Conservation (phyloP, 352 stramenopile genomes). For the Phytophthora uliginosa region DNA sequence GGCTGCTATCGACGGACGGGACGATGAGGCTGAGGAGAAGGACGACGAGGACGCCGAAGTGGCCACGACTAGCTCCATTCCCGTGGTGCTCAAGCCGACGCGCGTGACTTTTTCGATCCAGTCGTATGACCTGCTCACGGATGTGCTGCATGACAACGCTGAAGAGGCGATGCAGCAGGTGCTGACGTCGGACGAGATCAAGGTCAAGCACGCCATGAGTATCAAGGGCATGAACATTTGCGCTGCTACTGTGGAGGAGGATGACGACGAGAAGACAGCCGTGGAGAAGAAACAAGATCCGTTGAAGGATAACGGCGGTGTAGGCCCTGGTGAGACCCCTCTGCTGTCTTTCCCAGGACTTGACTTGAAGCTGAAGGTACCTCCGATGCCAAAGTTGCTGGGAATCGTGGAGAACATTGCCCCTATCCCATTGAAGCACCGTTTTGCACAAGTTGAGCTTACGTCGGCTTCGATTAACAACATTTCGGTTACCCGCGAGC, state of each 20-base stretch:
- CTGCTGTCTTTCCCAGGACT: conserved; percentile 54
- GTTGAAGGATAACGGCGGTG: conserved; percentile 35
- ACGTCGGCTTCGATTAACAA: conserved; percentile 45
- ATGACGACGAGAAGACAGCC: conserved; percentile 17
- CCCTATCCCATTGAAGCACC: conserved; percentile 58
- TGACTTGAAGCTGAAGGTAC: conserved; percentile 59
- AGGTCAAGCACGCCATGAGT: conserved; percentile 55
- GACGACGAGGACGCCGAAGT: conserved; percentile 30
- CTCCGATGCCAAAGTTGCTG: conserved; percentile 64
- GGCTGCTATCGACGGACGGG: conserved; percentile 36
- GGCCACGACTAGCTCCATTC: conserved; percentile 35
- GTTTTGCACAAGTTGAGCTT: conserved; percentile 53
- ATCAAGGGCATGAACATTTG: conserved; percentile 62
- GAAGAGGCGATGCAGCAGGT: conserved; percentile 61
- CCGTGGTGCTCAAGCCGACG: conserved; percentile 40
- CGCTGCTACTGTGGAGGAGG: conserved; percentile 40
- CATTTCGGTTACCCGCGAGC: conserved; percentile 54
- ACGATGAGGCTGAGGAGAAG: conserved; percentile 37
- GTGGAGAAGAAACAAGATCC: conserved; percentile 35
- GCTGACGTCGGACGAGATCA: conserved; percentile 60
- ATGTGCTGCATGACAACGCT: conserved; percentile 54
- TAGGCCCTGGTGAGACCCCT: conserved; percentile 34
- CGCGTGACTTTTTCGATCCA: conserved; percentile 45
- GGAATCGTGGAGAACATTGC: conserved; percentile 67
- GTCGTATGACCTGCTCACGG: conserved; percentile 50